These are phyloP conservation scores for Chenopodium album DNA, from an alignment of 148 eudicot genomes.

Conservation along the genomic window DNA sequence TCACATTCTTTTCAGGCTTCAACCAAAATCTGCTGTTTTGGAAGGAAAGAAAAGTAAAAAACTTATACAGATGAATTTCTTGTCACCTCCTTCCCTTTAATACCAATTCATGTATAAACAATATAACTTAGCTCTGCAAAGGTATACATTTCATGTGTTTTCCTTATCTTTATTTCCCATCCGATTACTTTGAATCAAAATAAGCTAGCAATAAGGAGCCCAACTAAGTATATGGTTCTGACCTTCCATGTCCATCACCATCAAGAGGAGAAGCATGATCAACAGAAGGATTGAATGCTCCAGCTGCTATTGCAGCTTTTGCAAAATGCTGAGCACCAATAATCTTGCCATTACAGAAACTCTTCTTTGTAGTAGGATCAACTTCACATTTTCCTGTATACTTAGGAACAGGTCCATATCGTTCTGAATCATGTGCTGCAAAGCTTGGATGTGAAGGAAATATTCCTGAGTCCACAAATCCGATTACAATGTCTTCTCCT, in stretches of 20 bases:
- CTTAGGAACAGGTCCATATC: constrained; percentile 78
- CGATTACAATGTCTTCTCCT: constrained; percentile 91
- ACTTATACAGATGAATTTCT: neutral
- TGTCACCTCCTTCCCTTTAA: neutral
- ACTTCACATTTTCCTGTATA: constrained; percentile 93
- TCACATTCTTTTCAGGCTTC: neutral
- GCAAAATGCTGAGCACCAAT: constrained; percentile 99
- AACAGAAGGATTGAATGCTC: constrained; percentile 75
- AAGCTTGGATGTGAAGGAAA: constrained; percentile 90
- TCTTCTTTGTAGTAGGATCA: constrained; percentile 62
- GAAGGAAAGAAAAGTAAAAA: neutral
- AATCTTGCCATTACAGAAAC: constrained; percentile 92
- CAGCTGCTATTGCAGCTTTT: constrained; percentile 89
- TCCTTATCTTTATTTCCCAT: neutral
- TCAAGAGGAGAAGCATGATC: constrained; percentile 96
- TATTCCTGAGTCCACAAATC: constrained; percentile 92
- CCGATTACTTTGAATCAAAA: neutral
- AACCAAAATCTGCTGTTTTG: neutral
- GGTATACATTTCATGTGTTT: neutral
- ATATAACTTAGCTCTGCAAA: neutral
- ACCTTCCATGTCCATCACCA: constrained; percentile 99
- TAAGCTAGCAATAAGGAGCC: neutral
- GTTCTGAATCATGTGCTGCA: constrained; percentile 57
- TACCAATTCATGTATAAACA: neutral
- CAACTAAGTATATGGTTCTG: constrained; percentile 18